Evolutionary conservation across 768 basidiomycete genomes (phyloP), one percentile per base, ranked within the genome.

Genomic region (Tylopilus subfusipes): DNA sequence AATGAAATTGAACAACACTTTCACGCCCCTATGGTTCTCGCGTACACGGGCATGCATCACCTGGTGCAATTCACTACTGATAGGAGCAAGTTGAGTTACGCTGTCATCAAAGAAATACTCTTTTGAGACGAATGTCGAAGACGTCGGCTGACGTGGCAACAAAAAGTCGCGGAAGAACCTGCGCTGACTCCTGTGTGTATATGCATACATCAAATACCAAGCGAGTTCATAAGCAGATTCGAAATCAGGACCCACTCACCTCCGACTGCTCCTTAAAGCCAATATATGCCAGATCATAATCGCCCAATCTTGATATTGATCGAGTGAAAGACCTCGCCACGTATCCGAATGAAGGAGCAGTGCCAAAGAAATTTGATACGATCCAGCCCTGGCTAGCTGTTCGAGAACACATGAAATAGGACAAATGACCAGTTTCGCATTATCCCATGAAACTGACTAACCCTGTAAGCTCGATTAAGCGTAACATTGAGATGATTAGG

Each of bases 241-340:
- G 24, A 45, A 57, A 42, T 40, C 48, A 40, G 50, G n/a, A 53
- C 44, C 56, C 46, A 66, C 73, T 39, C 65, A 88, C 90, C 85
- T 79, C 50, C 91, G 82, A 54, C 81, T 82, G 13, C 85, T 80
- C 22, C 86, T 80, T 55, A 90, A 68, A 13, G 77, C 78, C 25
- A 93, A 73, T 50, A 89, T 79, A 64, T 89, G 82, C 92, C 90
- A 93, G 42, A 92, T 78, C 64, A 86, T 81, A 45, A 77, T 74
- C 19, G 86, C 83, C 91, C 92, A 93, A 31, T 76, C 71, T n/a
- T 74, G 71, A 66, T 88, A 88, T 65, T 87, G 85, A 34, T 78
- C 72, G 19, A 88, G 66, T 13, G 77, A 77, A 44, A 93, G 71
- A 7, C 85, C 82, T 2, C 76, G 72, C 90, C 91, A 93, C 16